Evolutionary conservation across 1,284 basidiomycete species (phyloP), one percentile per base, ranked within the genome.

Genomic region (Cystobasidium pallidum): DNA sequence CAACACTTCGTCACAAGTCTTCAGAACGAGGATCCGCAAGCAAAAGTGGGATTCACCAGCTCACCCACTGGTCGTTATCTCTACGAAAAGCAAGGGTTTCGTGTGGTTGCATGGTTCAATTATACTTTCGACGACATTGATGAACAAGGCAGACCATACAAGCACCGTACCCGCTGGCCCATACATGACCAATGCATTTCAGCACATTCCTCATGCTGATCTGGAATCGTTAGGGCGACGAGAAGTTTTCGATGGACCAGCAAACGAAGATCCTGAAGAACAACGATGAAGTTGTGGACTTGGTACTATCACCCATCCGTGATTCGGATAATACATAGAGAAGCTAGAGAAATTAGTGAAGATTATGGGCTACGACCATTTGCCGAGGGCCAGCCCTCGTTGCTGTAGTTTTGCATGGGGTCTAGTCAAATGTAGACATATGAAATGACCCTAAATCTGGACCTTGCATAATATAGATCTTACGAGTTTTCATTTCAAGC

Each of bases 21-120:
- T 7, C 43, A 51, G 17, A 24, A 28, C 24, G 26, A 51, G 34
- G 62, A 64, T 36, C 62, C 62, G 15, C 4, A 61, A 1, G 34
- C 62, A 0, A 64, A 64, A 43, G 30, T 64, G 17, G 62, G 62
- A 13, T 54, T 66, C 64, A 49, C 64, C 17, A 57, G 51, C 52
- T 66, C 64, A 24, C 64, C 64, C 15, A 55, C 24, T 11, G 64
- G 34, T 3, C 45, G 47, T 10, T 19, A 24, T 24, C 19, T 66
- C 28, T 66, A 66, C 34, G 30, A 66, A 32, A 66, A 66, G 28
- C 39, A 66, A 34, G 64, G 64, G 11, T 55, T 54, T 51, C 54
- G 30, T 8, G 49, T 55, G 11, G 49, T 57, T 34, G 64, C 21
- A 7, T 66, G 64, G 64, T 55, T 66, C 26, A 49, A 55, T 4